Evolutionary conservation across 1,139 yeast species (phyloP).

Genomic region (Yamadazyma pseudoaaseri): DNA sequence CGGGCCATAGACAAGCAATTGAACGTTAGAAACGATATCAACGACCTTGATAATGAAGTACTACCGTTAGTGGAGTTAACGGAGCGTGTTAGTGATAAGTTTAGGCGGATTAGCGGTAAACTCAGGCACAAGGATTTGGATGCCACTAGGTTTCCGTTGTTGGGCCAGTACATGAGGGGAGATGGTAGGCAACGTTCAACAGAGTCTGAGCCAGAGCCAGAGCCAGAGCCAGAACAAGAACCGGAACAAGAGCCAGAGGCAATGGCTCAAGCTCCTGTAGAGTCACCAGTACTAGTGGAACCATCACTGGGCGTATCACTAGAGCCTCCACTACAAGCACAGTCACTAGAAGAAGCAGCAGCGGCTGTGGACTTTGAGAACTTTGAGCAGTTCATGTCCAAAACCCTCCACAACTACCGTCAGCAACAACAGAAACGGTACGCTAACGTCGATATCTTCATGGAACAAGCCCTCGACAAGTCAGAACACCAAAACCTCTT

Average conservation of each 20-base stretch:
- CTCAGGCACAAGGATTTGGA: conserved; percentile 6
- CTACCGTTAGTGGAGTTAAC: conserved; percentile 15
- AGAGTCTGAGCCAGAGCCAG: not conserved
- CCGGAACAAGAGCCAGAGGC: too few relatives aligned
- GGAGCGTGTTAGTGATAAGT: conserved; percentile 13
- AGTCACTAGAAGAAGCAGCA: not conserved
- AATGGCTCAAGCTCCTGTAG: not conserved
- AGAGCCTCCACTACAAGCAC: not conserved
- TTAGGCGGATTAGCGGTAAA: conserved; percentile 11
- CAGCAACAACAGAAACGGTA: conserved; percentile 23
- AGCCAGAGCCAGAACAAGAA: not conserved
- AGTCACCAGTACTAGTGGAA: not conserved
- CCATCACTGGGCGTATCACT: not conserved
- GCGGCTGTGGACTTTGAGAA: conserved; percentile 22
- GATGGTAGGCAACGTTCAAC: not conserved
- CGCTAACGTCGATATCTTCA: conserved; percentile 13
- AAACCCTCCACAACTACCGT: conserved; percentile 34
- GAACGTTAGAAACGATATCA: conserved; percentile 4
- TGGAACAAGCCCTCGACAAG: conserved; percentile 2
- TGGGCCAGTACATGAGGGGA: not conserved
- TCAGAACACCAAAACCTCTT: conserved; percentile 6
- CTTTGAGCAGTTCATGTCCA: conserved; percentile 37
- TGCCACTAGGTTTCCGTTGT: conserved; percentile 1
- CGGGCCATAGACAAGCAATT: conserved; percentile 20
- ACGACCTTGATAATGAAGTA: conserved; percentile 16